Percentiles rank a stretch among this genome's conserved stretches.
Evolutionary conservation across 78 protist species (phyloP).

Genomic region (Guillardia theta): DNA sequence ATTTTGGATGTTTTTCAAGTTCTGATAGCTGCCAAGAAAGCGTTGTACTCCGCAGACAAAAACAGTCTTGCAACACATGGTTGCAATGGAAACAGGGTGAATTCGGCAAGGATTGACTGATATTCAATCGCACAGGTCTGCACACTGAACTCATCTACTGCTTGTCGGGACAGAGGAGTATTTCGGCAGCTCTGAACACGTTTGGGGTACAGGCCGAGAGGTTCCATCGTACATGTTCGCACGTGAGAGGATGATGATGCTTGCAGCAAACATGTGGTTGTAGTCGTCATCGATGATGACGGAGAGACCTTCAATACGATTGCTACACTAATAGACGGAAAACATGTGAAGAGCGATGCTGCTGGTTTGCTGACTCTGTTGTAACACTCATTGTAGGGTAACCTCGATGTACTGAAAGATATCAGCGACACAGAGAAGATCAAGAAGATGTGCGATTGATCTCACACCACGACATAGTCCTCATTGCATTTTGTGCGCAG

Average conservation of each 20-base stretch:
- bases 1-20: neutral
- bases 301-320: neutral
- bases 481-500: neutral
- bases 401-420: neutral
- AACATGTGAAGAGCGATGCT: neutral
- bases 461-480: neutral
- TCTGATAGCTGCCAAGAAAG: neutral
- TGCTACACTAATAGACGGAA: neutral
- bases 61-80: neutral
- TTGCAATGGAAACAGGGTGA: neutral
- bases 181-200: neutral
- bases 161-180: neutral
- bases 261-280: neutral
- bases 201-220: neutral
- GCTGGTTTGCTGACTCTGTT: neutral
- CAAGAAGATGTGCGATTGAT: neutral
- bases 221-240: neutral
- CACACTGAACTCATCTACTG: neutral
- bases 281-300: no score
- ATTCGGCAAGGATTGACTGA: neutral
- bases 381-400: neutral
- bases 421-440: neutral
- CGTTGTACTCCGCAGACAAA: neutral
- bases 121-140: neutral
- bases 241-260: neutral